phyloP scores from a whole-genome alignment of 2,329 filamentous ascomycete species.

The Chaetomiaceae sp. region DNA sequence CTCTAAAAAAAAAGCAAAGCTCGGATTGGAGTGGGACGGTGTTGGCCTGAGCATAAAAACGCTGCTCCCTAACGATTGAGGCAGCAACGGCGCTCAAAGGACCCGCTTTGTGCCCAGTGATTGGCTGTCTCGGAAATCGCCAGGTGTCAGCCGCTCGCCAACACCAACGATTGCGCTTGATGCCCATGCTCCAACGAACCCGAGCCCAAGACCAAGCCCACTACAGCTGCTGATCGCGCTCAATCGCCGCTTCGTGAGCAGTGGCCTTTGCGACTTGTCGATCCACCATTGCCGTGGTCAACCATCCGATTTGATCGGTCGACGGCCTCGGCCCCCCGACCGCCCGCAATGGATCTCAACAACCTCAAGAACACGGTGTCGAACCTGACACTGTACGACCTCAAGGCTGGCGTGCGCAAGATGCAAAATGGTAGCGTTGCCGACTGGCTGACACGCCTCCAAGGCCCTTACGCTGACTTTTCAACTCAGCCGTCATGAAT shows the following conservation, averaged over 20 bases:
- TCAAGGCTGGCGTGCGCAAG: constrained; percentile 92
- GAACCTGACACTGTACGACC: constrained; percentile 88
- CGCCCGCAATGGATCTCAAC: constrained; percentile 70
- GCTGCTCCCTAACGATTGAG: no score
- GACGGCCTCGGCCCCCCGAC: not conserved
- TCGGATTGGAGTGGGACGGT: no score
- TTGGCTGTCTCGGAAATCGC: not conserved
- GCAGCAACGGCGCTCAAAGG: no score
- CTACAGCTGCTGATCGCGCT: not conserved
- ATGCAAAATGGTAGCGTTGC: constrained; percentile 82
- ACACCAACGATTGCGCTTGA: not conserved
- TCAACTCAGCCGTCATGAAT: constrained; percentile 78
- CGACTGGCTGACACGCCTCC: not conserved
- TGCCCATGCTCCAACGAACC: not conserved
- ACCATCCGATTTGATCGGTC: no score
- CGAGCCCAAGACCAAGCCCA: not conserved
- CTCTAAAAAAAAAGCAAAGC: no score
- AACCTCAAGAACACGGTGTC: constrained; percentile 79
- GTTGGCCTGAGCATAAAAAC: no score
- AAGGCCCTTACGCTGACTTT: constrained; percentile 7
- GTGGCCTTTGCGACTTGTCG: no score
- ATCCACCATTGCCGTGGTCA: no score
- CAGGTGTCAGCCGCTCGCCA: not conserved
- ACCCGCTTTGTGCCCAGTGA: no score
- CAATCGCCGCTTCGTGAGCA: not conserved